A percentile compares a stretch with the other conserved stretches of the same genome.
Conservation (phyloP, 1,284 basidiomycete genomes). For the Ceratobasidium sp. region DNA sequence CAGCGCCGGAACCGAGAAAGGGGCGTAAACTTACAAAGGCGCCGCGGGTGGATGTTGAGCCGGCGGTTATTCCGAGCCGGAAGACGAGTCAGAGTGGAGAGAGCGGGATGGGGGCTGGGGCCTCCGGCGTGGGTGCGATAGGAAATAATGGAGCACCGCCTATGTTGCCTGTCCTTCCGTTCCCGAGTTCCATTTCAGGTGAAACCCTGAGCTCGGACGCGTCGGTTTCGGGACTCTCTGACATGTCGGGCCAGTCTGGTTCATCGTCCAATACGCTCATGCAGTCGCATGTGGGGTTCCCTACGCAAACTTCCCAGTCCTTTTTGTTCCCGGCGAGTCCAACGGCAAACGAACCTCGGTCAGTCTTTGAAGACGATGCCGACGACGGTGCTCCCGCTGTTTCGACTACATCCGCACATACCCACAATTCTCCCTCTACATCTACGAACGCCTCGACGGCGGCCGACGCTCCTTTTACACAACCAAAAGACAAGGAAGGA, state of each 20-base stretch:
- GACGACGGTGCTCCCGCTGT: background rate
- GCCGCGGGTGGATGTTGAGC: constrained; percentile 4
- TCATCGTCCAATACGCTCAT: constrained; percentile 24
- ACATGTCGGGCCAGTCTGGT: background rate
- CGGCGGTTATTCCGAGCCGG: constrained; percentile 1
- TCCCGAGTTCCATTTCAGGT: constrained; percentile 7
- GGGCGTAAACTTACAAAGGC: constrained; percentile 33
- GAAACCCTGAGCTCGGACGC: constrained; percentile 29
- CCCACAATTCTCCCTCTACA: constrained; percentile 25
- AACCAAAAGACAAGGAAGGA: constrained; percentile 11
- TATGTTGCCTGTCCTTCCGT: constrained; percentile 28
- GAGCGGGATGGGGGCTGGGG: background rate
- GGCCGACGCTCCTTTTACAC: background rate
- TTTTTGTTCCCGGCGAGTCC: constrained; percentile 20
- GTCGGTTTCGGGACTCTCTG: constrained; percentile 33
- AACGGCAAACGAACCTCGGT: constrained; percentile 30
- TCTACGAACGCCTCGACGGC: constrained; percentile 18
- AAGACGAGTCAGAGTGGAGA: constrained; percentile 31
- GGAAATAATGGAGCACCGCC: background rate
- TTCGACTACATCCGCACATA: constrained; percentile 11
- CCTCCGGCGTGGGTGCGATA: background rate
- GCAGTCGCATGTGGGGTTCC: background rate
- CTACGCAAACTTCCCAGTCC: constrained; percentile 1
- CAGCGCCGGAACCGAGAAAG: constrained; percentile 38
- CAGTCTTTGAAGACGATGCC: constrained; percentile 35